These are phyloP conservation scores for Thermothelomyces thermophilus DNA, from an alignment of 2,329 filamentous ascomycete species.

Conservation along the genomic window DNA sequence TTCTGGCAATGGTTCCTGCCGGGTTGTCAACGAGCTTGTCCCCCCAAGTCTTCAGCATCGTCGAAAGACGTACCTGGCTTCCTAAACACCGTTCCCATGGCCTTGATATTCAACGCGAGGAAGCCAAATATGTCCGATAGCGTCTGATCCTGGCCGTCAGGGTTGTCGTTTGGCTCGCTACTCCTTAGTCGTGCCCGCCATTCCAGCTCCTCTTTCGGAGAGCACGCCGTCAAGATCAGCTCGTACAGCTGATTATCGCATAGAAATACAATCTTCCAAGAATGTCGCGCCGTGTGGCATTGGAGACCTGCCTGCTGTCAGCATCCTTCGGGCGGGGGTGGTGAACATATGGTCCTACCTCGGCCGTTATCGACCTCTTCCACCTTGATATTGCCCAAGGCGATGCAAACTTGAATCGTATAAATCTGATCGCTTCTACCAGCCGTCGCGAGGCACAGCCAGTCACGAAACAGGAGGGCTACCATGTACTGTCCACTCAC, in stretches of 20 bases:
- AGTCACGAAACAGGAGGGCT: constrained; percentile 74
- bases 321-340: not conserved
- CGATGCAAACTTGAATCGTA: constrained; percentile 66
- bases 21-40: not conserved
- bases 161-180: constrained; percentile 41
- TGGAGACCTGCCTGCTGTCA: constrained; percentile 59
- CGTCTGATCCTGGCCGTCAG: constrained; percentile 40
- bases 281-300: constrained; percentile 78
- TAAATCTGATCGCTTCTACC: constrained; percentile 61
- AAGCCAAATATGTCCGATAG: constrained; percentile 51
- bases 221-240: constrained; percentile 80
- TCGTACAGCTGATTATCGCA: constrained; percentile 72
- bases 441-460: constrained; percentile 67
- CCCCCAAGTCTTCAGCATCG: not conserved
- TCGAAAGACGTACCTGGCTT: constrained; percentile 50
- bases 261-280: constrained; percentile 89
- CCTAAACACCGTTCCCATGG: constrained; percentile 68
- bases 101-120: constrained; percentile 64
- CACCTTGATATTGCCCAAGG: constrained; percentile 57
- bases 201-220: constrained; percentile 66
- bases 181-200: constrained; percentile 66
- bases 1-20: constrained; percentile 55
- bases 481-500: constrained; percentile 77
- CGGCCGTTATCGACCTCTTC: constrained; percentile 70
- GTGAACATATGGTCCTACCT: constrained; percentile 42